Evolutionary conservation across 257 asterid genomes (phyloP), one percentile per base, ranked within the genome.

Genomic region (Scutellaria minor): DNA sequence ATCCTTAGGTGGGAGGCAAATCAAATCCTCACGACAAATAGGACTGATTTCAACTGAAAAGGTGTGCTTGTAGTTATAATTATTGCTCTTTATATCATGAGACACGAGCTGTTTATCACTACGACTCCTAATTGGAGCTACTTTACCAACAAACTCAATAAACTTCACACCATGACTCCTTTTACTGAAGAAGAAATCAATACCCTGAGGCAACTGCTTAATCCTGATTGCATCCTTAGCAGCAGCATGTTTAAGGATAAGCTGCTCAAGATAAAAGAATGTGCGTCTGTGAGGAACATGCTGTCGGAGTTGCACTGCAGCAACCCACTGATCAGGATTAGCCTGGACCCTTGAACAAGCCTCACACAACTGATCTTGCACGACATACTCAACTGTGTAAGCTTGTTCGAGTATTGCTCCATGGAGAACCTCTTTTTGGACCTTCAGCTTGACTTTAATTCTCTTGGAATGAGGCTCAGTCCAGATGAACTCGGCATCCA

Each of bases 251-350:
- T 86, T 84, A 13, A 86, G 86, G 62, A 86, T 84, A 13, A 84
- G 85, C 83, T 84, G 92, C 79, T 84, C 89, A 47, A 86, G 77
- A 71, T 80, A 84, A 80, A 86, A 86, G 70, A 86, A 84, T 1
- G 89, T 84, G 6, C 86, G 79, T 31, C 89, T 77, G 70, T 86
- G 92, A 76, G 89, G 75, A 44, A 84, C 88, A 12, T 86, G 89
- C 67, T 84, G 91, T 40, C 91, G 70, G 39, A 84, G 76, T 15
- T 86, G 91, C 48, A 86, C 91, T 0, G 84, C 85, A 50, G 89
- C 89, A 6, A 86, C 81, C 91, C 91, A 86, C 56, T 84, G 89
- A 72, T 86, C 91, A 8, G 91, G 91, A 64, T 86, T 86, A 27
- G 83, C 87, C 20, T 76, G 80, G 54, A 76, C 84, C 76, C 79